These are phyloP conservation scores for Didymella segeticola DNA, from an alignment of 2,329 filamentous ascomycete genomes.

Conservation along the genomic window DNA sequence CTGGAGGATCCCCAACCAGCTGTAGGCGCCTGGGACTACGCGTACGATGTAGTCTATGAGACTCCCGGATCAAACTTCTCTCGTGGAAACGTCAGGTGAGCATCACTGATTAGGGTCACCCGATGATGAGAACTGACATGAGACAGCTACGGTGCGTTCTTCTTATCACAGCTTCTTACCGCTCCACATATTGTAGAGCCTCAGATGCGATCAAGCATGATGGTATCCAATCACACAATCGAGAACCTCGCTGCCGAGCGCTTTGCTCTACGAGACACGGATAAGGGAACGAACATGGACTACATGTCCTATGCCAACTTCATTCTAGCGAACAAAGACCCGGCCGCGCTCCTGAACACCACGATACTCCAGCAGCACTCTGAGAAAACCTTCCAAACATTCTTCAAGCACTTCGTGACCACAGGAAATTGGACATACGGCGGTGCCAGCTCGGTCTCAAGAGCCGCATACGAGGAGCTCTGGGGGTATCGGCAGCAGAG, in stretches of 20 bases:
- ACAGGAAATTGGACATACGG: no score
- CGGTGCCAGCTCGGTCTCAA: no score
- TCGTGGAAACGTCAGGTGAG: no score
- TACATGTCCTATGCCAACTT: constrained; percentile 38
- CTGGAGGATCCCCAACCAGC: no score
- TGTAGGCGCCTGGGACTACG: no score
- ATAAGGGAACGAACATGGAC: constrained; percentile 34
- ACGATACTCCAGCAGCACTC: constrained; percentile 10
- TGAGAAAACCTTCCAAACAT: constrained; percentile 28
- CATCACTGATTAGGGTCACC: no score
- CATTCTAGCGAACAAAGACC: constrained; percentile 21
- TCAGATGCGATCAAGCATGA: no score
- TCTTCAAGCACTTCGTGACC: constrained; percentile 33
- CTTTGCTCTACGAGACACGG: constrained; percentile 30
- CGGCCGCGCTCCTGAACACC: constrained; percentile 18
- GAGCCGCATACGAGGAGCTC: no score
- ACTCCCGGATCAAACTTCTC: background rate
- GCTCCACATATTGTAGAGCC: constrained; percentile 8
- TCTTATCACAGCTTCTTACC: constrained; percentile 1
- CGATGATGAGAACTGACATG: background rate
- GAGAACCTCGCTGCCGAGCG: constrained; percentile 6
- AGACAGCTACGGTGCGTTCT: constrained; percentile 1
- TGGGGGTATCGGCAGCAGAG: no score
- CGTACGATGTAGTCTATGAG: background rate
- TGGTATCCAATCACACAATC: background rate